Conservation (phyloP, 1,284 basidiomycete species). For the Pseudomicrostroma phylloplanum region DNA sequence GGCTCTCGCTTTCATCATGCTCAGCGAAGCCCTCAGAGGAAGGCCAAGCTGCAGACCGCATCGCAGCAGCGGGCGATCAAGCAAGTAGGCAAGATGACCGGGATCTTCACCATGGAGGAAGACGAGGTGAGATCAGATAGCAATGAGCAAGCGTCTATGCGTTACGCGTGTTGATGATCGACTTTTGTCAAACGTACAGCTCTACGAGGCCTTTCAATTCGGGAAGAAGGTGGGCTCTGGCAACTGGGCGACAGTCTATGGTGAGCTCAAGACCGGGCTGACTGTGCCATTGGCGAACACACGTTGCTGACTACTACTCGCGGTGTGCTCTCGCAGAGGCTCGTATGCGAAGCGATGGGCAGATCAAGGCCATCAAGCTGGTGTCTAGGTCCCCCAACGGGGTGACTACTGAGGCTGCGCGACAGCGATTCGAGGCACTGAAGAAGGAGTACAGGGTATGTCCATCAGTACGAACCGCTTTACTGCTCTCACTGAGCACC, state of each 20-base stretch:
- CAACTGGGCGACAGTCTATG: conserved; percentile 31
- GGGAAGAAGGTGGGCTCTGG: conserved; percentile 26
- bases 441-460: conserved; percentile 42
- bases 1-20: no score
- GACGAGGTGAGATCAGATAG: no score
- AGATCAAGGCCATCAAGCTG: conserved; percentile 19
- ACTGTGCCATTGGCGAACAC: background rate
- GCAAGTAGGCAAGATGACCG: no score
- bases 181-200: conserved; percentile 21
- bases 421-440: conserved; percentile 17
- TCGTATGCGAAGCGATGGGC: conserved; percentile 16
- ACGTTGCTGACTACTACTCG: conserved; percentile 5
- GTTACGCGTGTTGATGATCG: background rate
- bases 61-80: no score
- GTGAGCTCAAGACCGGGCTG: no score
- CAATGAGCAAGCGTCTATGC: no score
- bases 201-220: conserved; percentile 27
- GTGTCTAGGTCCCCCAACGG: background rate
- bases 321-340: conserved; percentile 28
- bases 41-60: no score
- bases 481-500: background rate
- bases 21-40: no score
- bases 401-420: background rate
- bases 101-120: no score
- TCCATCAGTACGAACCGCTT: background rate